Evolutionary conservation across 2,329 filamentous ascomycete genomes (phyloP).

Genomic region (Aspergillus alliaceus): DNA sequence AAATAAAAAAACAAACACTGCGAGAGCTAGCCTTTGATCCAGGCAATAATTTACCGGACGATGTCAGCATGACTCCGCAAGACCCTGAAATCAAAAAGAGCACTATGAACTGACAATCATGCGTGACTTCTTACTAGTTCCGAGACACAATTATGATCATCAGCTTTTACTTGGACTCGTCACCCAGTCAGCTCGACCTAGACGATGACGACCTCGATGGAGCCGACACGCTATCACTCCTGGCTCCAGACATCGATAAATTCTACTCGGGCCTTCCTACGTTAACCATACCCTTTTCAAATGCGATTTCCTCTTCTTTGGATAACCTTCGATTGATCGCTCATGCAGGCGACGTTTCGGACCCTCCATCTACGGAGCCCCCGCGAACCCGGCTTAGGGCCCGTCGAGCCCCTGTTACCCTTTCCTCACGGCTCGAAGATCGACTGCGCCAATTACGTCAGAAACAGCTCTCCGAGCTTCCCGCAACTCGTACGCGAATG

Average conservation of each 20-base stretch:
- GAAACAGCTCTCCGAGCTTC: constrained; percentile 34
- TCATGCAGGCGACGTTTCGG: constrained; percentile 16
- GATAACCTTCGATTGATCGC: constrained; percentile 29
- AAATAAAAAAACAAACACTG: constrained; percentile 33
- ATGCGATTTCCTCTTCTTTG: constrained; percentile 23
- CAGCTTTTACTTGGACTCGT: constrained; percentile 37
- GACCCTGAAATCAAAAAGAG: background rate
- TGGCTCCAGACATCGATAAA: constrained; percentile 35
- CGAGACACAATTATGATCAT: constrained; percentile 38
- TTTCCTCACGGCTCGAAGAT: constrained; percentile 29
- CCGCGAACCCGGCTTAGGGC: constrained; percentile 15
- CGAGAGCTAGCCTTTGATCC: constrained; percentile 33
- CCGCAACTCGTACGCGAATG: constrained; percentile 33
- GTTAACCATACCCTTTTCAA: constrained; percentile 26
- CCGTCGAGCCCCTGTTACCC: constrained; percentile 8
- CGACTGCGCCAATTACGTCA: constrained; percentile 30
- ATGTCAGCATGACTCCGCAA: constrained; percentile 24
- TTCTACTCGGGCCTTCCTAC: constrained; percentile 34
- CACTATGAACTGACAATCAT: background rate
- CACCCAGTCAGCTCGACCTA: constrained; percentile 20
- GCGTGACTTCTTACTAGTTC: constrained; percentile 22
- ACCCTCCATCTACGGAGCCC: constrained; percentile 11
- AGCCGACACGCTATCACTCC: constrained; percentile 30
- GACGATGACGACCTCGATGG: constrained; percentile 16
- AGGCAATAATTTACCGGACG: constrained; percentile 33